A percentile compares a stretch with the other conserved stretches of the same genome.
Evolutionary conservation across 2,329 filamentous ascomycete species (phyloP).

Genomic region (Lecanicillium sp.): DNA sequence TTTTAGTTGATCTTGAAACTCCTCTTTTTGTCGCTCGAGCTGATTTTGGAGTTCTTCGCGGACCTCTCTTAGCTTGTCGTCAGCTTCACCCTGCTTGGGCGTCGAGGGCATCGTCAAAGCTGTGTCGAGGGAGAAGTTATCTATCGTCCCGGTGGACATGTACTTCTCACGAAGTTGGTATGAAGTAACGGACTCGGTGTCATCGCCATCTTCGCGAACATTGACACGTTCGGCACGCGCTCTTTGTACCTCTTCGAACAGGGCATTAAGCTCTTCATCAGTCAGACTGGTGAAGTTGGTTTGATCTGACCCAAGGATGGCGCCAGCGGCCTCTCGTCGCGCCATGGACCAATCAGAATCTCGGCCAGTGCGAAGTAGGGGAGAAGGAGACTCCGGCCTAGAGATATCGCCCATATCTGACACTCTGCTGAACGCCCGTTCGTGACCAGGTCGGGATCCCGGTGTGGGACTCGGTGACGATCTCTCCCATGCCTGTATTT

Average conservation of each 20-base stretch:
- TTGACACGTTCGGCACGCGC: constrained; percentile 71
- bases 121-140: constrained; percentile 95
- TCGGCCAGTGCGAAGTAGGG: constrained; percentile 56
- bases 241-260: constrained; percentile 91
- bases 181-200: constrained; percentile 81
- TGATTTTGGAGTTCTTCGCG: constrained; percentile 79
- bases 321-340: constrained; percentile 83
- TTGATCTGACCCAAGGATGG: constrained; percentile 83
- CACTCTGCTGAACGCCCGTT: constrained; percentile 71
- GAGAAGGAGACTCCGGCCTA: constrained; percentile 72
- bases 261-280: constrained; percentile 86
- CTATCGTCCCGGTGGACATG: constrained; percentile 86
- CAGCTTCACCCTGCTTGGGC: constrained; percentile 69
- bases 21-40: constrained; percentile 76
- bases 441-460: constrained; percentile 59
- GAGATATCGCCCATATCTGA: constrained; percentile 70
- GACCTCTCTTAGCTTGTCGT: constrained; percentile 66
- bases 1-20: constrained; percentile 73
- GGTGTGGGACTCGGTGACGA: constrained; percentile 56
- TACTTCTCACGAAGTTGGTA: constrained; percentile 92
- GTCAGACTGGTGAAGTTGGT: constrained; percentile 76
- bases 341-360: constrained; percentile 96
- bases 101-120: constrained; percentile 91
- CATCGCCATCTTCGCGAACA: constrained; percentile 74
- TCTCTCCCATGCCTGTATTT: constrained; percentile 53